These are phyloP conservation scores for Diaporthe velutina DNA, from an alignment of 2,329 filamentous ascomycete species.

Conservation along the genomic window DNA sequence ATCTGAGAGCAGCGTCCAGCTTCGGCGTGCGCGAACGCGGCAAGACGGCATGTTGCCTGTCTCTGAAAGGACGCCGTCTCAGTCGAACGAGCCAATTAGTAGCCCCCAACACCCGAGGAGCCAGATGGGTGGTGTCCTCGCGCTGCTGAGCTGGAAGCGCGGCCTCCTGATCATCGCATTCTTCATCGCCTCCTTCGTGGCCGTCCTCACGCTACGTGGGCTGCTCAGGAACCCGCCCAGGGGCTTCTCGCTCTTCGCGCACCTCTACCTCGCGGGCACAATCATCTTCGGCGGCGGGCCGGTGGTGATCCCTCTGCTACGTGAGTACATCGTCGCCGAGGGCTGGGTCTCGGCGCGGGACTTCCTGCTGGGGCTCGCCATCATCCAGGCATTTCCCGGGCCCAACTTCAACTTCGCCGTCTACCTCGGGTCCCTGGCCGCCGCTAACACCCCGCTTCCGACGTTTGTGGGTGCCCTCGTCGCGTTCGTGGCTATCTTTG, in stretches of 20 bases:
- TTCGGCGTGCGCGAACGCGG: neutral
- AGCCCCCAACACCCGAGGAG: constrained; percentile 27
- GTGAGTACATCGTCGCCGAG: constrained; percentile 73
- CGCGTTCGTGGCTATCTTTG: constrained; percentile 66
- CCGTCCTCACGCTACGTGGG: constrained; percentile 65
- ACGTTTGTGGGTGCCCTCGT: constrained; percentile 62
- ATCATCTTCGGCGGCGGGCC: constrained; percentile 76
- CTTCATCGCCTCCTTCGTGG: constrained; percentile 70
- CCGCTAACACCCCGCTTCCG: constrained; percentile 53
- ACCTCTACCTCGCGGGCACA: constrained; percentile 80
- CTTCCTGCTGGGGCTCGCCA: constrained; percentile 79
- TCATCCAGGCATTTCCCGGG: constrained; percentile 76
- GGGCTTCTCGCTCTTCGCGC: constrained; percentile 74
- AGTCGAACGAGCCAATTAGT: neutral
- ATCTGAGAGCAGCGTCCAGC: neutral
- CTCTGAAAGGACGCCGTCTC: constrained; percentile 4
- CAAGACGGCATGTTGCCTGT: neutral
- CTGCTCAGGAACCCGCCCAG: constrained; percentile 56
- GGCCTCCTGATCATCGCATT: constrained; percentile 56
- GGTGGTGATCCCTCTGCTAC: constrained; percentile 73
- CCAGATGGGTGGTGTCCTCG: neutral
- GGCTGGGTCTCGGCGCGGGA: constrained; percentile 79
- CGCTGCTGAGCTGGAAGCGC: constrained; percentile 56
- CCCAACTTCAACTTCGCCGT: constrained; percentile 65
- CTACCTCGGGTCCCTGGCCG: constrained; percentile 65